phyloP scores from a whole-genome alignment of 805 yeast genomes.

The Zygosaccharomyces bisporus region DNA sequence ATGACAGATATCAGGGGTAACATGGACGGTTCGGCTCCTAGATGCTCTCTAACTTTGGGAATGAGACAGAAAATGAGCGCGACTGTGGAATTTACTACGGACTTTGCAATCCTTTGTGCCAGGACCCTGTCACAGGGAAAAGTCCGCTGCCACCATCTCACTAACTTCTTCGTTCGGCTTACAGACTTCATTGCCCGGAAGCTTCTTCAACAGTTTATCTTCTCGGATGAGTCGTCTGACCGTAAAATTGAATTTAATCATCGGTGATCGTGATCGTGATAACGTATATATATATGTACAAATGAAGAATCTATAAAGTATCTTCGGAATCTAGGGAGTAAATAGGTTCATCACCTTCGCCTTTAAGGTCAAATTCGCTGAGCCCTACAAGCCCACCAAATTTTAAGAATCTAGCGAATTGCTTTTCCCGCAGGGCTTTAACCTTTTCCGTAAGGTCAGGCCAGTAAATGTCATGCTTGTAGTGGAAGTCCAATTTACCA shows the following conservation, averaged over 20 bases:
- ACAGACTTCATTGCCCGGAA: background rate
- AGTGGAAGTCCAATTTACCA: conserved; percentile 46
- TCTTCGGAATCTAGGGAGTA: conserved; percentile 2
- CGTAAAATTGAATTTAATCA: background rate
- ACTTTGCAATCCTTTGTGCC: conserved; percentile 39
- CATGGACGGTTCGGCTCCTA: conserved; percentile 45
- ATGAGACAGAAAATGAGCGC: conserved; percentile 42
- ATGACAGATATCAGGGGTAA: conserved; percentile 45
- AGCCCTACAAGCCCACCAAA: conserved; percentile 50
- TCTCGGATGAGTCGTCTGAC: background rate
- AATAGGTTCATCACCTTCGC: conserved; percentile 24
- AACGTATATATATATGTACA: conserved; percentile 1
- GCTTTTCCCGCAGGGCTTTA: conserved; percentile 36
- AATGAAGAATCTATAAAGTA: background rate
- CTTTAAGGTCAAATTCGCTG: conserved; percentile 52
- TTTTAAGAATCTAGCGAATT: conserved; percentile 38
- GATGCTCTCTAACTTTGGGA: conserved; percentile 33
- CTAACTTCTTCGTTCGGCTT: conserved; percentile 5
- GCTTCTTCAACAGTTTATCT: background rate
- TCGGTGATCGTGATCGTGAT: conserved; percentile 1
- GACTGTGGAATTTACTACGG: conserved; percentile 39
- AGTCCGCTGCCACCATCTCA: conserved; percentile 17
- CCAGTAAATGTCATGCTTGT: conserved; percentile 53
- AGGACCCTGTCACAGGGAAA: conserved; percentile 36
- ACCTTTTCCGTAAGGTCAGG: conserved; percentile 45